Percentiles rank a stretch among this genome's conserved stretches.
phyloP scores from a whole-genome alignment of 2,329 filamentous ascomycete species.

The Alternaria angustiovoidea region DNA sequence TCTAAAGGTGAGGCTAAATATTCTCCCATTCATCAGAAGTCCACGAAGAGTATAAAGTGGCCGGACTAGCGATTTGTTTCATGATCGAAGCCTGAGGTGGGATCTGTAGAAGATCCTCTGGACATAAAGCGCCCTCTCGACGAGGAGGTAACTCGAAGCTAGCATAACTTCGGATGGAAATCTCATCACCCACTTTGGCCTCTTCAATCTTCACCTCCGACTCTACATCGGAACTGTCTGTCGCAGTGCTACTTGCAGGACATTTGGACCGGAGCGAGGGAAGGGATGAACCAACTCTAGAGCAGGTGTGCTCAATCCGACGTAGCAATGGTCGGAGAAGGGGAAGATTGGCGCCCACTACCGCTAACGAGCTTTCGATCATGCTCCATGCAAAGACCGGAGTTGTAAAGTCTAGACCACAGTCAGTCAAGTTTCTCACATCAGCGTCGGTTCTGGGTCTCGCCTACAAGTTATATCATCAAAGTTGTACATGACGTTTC shows the following conservation, averaged over 20 bases:
- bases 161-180: not conserved
- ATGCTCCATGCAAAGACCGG: slow-evolving; percentile 1
- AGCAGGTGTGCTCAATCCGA: not conserved
- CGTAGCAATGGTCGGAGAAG: slow-evolving; percentile 1
- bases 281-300: not conserved
- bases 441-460: no score
- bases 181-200: not conserved
- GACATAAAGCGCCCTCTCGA: not conserved
- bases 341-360: not conserved
- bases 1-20: not conserved
- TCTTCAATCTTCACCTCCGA: not conserved
- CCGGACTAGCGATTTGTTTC: not conserved
- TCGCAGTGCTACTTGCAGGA: not conserved
- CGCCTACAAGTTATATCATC: not conserved
- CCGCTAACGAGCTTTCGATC: not conserved
- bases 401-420: not conserved
- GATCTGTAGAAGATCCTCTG: not conserved
- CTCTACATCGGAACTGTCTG: not conserved
- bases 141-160: not conserved
- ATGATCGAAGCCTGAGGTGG: not conserved
- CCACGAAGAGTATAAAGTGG: not conserved
- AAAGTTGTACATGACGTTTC: not conserved
- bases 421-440: no score
- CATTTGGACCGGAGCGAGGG: not conserved
- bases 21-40: not conserved